Percentiles rank a stretch among this genome's conserved stretches.
These are phyloP conservation scores for Exophiala xenobiotica DNA, from an alignment of 2,329 filamentous ascomycete species.

Conservation along the genomic window DNA sequence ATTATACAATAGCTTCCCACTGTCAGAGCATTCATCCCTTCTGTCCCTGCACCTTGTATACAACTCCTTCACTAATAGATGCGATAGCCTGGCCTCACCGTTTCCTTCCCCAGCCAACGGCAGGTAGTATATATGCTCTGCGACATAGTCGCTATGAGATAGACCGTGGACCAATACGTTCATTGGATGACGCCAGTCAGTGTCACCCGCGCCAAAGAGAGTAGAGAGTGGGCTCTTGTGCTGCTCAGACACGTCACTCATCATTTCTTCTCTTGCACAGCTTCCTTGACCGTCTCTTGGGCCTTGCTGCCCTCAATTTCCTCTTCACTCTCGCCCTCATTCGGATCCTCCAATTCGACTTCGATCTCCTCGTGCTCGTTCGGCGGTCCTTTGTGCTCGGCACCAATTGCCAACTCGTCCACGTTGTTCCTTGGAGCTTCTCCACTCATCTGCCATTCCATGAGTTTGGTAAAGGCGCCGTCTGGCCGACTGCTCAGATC, in stretches of 20 bases:
- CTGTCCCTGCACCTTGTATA: background rate
- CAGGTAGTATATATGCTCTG: too few species aligned
- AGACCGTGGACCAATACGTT: too few species aligned
- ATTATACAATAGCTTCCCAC: too few species aligned
- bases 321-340: conserved; percentile 38
- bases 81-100: too few species aligned
- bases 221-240: too few species aligned
- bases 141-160: too few species aligned
- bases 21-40: too few species aligned
- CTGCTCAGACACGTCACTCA: too few species aligned
- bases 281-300: conserved; percentile 19
- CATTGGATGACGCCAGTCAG: too few species aligned
- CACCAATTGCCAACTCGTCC: conserved; percentile 30
- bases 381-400: conserved; percentile 35
- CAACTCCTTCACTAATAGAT: background rate
- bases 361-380: conserved; percentile 55
- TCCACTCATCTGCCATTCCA: conserved; percentile 98
- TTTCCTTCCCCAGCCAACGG: too few species aligned
- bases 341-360: conserved; percentile 39
- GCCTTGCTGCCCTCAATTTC: conserved; percentile 32
- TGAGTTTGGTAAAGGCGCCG: conserved; percentile 89
- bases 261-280: conserved; percentile 22
- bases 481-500: conserved; percentile 70
- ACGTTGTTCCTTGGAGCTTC: conserved; percentile 46
- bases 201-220: too few species aligned